Base-by-base conservation (phyloP, 2,329 filamentous ascomycete species). In the Fusarium sp. region DNA sequence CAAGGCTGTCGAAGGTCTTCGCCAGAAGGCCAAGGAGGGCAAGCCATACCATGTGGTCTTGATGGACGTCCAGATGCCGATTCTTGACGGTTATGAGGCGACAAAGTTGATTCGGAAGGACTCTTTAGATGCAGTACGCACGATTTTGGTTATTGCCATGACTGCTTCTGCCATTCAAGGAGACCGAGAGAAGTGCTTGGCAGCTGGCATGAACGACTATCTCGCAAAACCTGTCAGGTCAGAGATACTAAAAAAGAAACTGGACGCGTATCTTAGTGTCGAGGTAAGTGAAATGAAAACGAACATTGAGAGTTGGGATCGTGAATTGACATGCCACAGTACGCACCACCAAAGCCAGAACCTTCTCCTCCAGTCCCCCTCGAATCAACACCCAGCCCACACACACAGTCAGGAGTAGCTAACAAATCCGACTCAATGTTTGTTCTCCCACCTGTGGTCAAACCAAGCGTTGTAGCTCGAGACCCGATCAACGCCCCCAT, bases 1-100 rank as follows among this genome's bases (percentile, higher is more conserved):
- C 65, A 93, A 94, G 79, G 94, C 94, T 0, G 91, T 97, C 15
- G 92, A 97, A 73, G 94, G 93, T 0, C 81, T 97, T n/a, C 89
- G 91, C 10, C 83, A 87, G 50, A 91, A 90, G 65, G 91, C 91
- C 5, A 84, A 82, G 44, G 90, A 92, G 65, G 90, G 90, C 2
- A 83, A 83, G 10, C 94, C 94, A 0, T 97, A 96, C 80, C 94
- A 97, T 74, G 86, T 97, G 32, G 90, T 97, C 40, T 86, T 97
- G 44, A 97, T 97, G 94, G 94, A 97, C 76, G 93, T 97, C 5
- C 94, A 97, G 79, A 97, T 97, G 94, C 94, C 94, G 0, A 89
- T 96, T 5, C 86, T 97, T 10, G 94, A 97, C 76, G 94, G 94
- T 7, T 97, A 97, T 76, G 92, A 97, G 78, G 94, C 94, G 2